Evolutionary conservation across 768 basidiomycete species (phyloP), one percentile per base, ranked within the genome.

Genomic region (Artomyces pyxidatus): DNA sequence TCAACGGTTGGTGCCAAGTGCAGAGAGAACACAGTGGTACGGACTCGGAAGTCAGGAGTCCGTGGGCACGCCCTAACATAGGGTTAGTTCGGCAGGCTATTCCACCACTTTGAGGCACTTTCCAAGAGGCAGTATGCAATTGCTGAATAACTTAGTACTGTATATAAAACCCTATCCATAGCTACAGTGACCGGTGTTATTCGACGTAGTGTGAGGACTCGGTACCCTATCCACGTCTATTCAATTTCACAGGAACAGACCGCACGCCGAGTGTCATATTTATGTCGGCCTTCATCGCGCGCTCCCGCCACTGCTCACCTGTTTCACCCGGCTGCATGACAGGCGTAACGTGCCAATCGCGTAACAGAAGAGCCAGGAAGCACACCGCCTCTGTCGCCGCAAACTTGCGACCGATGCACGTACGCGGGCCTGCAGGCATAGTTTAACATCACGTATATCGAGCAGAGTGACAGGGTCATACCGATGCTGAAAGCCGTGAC

Each of bases 401-500:
- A 54, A 83, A 82, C 51, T 71, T 76, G 25, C 75, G 65, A 4
- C 80, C 80, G 11, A 80, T 62, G 52, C 80, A 83, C 14, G 60
- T 56, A 14, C 78, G 71, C 26, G 77, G 76, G 41, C 75, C 75
- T 71, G 51, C 16, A 47, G 6, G 22, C 14, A 50, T 29, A 16
- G 45, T 4, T 21, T 16, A 44, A 37, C 25, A 6, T 45, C 9
- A 27, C 52, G 50, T 3, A 47, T 28, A 23, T 17, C 17, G 14
- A 27, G 12, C 12, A 26, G 42, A 11, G 50, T 9, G 47, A 26
- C 4, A 27, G 48, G 12, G 10, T 50, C 57, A 41, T 37, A 58
- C 59, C 57, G 10, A 58, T 30, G 49, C 56, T 53, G 37, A 61
- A 51, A 12, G 39, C 55, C 37, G 49, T 40, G 8, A 59, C 23